These are phyloP conservation scores for Penicillium vulpinum DNA, from an alignment of 2,329 filamentous ascomycete genomes.

Conservation along the genomic window DNA sequence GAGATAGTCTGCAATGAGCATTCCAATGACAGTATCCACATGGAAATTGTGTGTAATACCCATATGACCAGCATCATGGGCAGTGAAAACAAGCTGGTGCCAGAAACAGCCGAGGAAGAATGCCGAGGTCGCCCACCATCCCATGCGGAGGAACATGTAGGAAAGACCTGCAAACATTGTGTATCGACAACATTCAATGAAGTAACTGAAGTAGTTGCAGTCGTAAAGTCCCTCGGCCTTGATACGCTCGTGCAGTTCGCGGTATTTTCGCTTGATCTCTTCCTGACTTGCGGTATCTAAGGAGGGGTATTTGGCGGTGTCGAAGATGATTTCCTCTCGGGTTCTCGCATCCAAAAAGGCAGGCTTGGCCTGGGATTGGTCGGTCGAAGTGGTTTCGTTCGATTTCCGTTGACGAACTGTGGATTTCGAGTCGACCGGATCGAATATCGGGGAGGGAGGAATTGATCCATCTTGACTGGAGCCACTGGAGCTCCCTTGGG, in stretches of 20 bases:
- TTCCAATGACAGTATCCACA: conserved; percentile 79
- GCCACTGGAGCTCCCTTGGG: conserved; percentile 47
- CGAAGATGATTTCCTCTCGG: conserved; percentile 70
- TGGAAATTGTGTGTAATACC: conserved; percentile 92
- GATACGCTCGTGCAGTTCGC: conserved; percentile 71
- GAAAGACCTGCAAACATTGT: conserved; percentile 63
- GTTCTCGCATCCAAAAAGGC: conserved; percentile 73
- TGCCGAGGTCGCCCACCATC: conserved; percentile 70
- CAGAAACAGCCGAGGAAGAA: conserved; percentile 79
- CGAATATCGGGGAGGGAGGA: conserved; percentile 60
- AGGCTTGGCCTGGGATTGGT: conserved; percentile 44
- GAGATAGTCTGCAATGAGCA: conserved; percentile 83
- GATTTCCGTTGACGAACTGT: conserved; percentile 41
- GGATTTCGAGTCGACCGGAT: conserved; percentile 48
- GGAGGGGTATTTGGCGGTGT: conserved; percentile 77
- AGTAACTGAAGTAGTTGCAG: conserved; percentile 81
- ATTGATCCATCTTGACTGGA: conserved; percentile 58
- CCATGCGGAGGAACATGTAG: conserved; percentile 59
- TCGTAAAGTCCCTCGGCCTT: conserved; percentile 74
- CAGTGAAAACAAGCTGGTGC: conserved; percentile 93
- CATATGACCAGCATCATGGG: conserved; percentile 96
- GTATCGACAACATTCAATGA: conserved; percentile 73
- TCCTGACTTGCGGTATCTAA: conserved; percentile 73
- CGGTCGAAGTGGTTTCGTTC: conserved; percentile 27
- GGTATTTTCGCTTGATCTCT: conserved; percentile 76